Evolutionary conservation across 768 basidiomycete genomes (phyloP), one percentile per base, ranked within the genome.

Genomic region (Ephemerocybe angulata): DNA sequence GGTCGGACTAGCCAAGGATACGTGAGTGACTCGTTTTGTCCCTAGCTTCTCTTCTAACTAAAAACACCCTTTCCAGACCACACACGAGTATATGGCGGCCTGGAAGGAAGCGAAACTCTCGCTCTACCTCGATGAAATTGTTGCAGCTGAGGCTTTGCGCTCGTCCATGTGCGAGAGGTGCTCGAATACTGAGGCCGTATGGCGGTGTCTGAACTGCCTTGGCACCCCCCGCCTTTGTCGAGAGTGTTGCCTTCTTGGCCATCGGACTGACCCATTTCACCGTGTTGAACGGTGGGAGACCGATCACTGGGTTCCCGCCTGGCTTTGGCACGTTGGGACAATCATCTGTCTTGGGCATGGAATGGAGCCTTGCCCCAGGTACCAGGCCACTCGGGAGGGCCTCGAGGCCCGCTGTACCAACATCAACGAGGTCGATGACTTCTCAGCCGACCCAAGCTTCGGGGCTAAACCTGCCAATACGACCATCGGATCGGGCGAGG

Each of bases 291-390:
- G 38, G 8, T 65, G 65, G 65, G 65, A 62, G 38, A 62, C 61
- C 1, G 30, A 35, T 54, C 51, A 1, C n/a, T n/a, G n/a, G n/a
- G n/a, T n/a, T n/a, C n/a, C n/a, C n/a, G n/a, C n/a, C n/a, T n/a
- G n/a, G n/a, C 56, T 69, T 1, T 60, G 58, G 49, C 42, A 65
- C 22, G 40, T 63, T 1, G 67, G 67, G 0, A 29, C 61, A 4
- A 57, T 58, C 1, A 50, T 64, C 12, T 58, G 61, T 25, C 11
- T 62, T 3, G 65, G 66, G 1, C 68, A 70, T 48, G 29, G 59
- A 1, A 63, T 63, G 0, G 4, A 21, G 0, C 57, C 52, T 1
- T 67, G 63, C 50, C 65, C 62, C 13, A 7, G 19, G 40, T 42
- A 42, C 19, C 40, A 10, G 6, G 6, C 10, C 22, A 42, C 40